Evolutionary conservation across 768 basidiomycete species (phyloP).

Genomic region (Leccinum broughii): DNA sequence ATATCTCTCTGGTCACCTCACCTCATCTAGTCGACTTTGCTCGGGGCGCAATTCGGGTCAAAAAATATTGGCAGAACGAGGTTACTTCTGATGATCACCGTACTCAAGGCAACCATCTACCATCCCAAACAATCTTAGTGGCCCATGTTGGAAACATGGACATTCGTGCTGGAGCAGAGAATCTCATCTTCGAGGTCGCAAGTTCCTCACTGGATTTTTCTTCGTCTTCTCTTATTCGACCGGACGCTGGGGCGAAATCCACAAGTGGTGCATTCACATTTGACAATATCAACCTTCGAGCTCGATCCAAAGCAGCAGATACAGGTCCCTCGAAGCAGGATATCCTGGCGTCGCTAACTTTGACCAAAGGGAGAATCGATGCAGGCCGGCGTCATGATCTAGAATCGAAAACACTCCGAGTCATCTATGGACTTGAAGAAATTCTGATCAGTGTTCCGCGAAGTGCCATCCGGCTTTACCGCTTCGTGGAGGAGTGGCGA

Average conservation of each 20-base stretch:
- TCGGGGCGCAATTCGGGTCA: constrained; percentile 54
- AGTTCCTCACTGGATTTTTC: constrained; percentile 32
- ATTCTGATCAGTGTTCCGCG: constrained; percentile 68
- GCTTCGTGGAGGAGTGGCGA: no score
- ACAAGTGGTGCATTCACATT: constrained; percentile 51
- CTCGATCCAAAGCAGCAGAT: constrained; percentile 48
- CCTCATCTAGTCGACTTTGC: constrained; percentile 63
- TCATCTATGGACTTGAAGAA: constrained; percentile 45
- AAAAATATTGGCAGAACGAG: constrained; percentile 34
- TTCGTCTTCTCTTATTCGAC: constrained; percentile 20
- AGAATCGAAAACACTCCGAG: constrained; percentile 39
- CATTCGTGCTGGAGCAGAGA: constrained; percentile 69
- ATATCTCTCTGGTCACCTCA: constrained; percentile 44
- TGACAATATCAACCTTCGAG: constrained; percentile 55
- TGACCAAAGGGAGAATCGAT: constrained; percentile 48
- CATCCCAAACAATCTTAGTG: constrained; percentile 38
- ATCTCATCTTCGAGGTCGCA: constrained; percentile 63
- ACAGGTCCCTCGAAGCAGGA: constrained; percentile 46
- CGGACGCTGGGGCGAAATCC: constrained; percentile 36
- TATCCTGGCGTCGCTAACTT: constrained; percentile 59
- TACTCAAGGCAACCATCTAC: constrained; percentile 1
- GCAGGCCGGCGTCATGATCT: constrained; percentile 49
- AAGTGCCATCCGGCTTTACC: constrained; percentile 41
- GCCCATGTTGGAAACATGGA: constrained; percentile 45
- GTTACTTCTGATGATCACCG: not conserved